phyloP scores from a whole-genome alignment of 2,329 filamentous ascomycete genomes.

The Penicillium sumatraense region DNA sequence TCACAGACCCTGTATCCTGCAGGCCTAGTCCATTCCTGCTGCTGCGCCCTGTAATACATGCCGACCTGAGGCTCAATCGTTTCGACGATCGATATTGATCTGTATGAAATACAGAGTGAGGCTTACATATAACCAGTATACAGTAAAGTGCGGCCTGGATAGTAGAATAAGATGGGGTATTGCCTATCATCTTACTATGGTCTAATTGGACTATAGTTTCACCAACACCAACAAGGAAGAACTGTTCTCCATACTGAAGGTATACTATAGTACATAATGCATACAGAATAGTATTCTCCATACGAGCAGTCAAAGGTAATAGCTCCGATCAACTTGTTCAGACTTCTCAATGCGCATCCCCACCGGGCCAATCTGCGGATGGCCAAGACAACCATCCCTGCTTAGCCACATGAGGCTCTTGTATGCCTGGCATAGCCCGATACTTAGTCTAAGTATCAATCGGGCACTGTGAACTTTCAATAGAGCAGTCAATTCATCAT shows the following conservation, averaged over 20 bases:
- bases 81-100: background rate
- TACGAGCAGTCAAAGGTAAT: no score
- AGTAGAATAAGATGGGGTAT: no score
- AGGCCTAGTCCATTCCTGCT: background rate
- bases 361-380: background rate
- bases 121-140: no score
- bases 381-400: background rate
- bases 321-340: background rate
- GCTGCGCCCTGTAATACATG: background rate
- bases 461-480: background rate
- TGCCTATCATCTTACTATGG: no score
- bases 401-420: background rate
- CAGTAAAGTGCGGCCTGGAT: no score
- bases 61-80: background rate
- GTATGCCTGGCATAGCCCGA: background rate
- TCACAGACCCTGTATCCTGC: background rate
- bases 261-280: no score
- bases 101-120: no score
- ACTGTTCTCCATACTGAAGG: no score
- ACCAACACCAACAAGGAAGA: no score
- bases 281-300: no score
- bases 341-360: background rate
- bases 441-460: background rate
- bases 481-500: background rate
- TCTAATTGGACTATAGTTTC: background rate